phyloP scores from a whole-genome alignment of 1,284 basidiomycete genomes.

The Phlebopus sp. region DNA sequence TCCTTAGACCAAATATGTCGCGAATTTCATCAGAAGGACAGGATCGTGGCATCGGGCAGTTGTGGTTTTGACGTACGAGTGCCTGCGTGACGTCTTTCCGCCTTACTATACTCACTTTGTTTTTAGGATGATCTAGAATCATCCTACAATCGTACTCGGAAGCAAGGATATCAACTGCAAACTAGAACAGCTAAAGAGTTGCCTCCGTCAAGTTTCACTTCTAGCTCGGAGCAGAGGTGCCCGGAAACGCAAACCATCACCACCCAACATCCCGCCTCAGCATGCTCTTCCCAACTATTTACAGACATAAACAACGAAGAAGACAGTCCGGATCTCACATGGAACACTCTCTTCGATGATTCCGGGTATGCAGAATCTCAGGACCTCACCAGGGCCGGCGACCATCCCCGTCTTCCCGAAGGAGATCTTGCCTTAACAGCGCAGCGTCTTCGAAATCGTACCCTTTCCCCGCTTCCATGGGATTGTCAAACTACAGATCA shows the following conservation, averaged over 20 bases:
- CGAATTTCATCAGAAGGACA: background rate
- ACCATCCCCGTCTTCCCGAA: background rate
- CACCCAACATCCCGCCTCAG: background rate
- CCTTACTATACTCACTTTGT: slow-evolving; percentile 8
- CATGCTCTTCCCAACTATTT: background rate
- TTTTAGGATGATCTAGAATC: slow-evolving; percentile 6
- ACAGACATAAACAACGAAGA: background rate
- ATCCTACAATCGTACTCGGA: background rate
- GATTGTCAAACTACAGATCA: slow-evolving; percentile 14
- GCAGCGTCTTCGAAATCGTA: background rate
- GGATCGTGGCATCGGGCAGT: background rate
- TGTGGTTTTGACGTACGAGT: slow-evolving; percentile 9
- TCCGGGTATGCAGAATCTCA: slow-evolving; percentile 4
- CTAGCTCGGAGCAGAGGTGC: background rate
- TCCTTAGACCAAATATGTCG: background rate
- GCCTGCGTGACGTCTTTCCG: slow-evolving; percentile 3
- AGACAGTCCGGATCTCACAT: too few species aligned
- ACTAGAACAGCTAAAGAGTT: background rate
- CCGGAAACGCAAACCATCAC: background rate
- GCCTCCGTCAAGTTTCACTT: background rate
- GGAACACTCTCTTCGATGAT: slow-evolving; percentile 1
- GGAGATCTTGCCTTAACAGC: background rate
- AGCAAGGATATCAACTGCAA: background rate
- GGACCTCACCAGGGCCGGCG: background rate
- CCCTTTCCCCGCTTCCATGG: slow-evolving; percentile 7